Evolutionary conservation across 2,329 filamentous ascomycete genomes (phyloP), one percentile per base, ranked within the genome.

Genomic region (Diaporthe longicolla): DNA sequence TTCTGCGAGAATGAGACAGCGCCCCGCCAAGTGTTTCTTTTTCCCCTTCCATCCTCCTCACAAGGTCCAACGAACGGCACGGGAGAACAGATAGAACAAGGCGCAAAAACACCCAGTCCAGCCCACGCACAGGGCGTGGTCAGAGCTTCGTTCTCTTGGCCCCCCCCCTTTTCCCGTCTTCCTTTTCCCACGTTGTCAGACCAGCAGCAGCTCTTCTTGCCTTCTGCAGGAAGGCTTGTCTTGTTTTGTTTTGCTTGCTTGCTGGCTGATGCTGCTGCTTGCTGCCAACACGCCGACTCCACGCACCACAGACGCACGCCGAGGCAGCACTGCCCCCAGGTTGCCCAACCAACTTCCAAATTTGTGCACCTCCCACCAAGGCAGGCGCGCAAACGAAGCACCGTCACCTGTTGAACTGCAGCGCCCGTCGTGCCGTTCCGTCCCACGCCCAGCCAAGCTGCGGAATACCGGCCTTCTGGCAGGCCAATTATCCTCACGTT

Each of bases 1-100:
- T n/a, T 52, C 32, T 40, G 63, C 19, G 48, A 66, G 45, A 37
- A 66, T 45, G 63, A 66, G 63, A 66, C 63, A 37, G 45, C 29
- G 37, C 48, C 63, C 45, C 63, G 45, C 63, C 63, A 66, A 66
- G 45, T 66, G 63, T 66, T 66, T 66, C 63, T 66, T 66, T 66
- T 66, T 40, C 43, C 48, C 29, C 15, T 48, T 35, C 43, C 26
- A 24, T n/a, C 43, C 59, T n/a, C 43, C 59, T 65, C 26, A 29
- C n/a, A 40, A 40, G 37, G 43, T 66, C 61, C 37, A 40, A 40
- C 37, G 19, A 66, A 52, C 63, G 63, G 43, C 45, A 66, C 63
- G 29, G 21, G 63, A 52, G 45, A 52, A 66, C 13, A 21, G 29
- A 66, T 35, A 66, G 29, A 52, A 66, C 45, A 48, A 66, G 63